A percentile compares a stretch with the other conserved stretches of the same genome.
phyloP scores from a whole-genome alignment of 2,329 filamentous ascomycete genomes.

The Aspergillus fumigatus region DNA sequence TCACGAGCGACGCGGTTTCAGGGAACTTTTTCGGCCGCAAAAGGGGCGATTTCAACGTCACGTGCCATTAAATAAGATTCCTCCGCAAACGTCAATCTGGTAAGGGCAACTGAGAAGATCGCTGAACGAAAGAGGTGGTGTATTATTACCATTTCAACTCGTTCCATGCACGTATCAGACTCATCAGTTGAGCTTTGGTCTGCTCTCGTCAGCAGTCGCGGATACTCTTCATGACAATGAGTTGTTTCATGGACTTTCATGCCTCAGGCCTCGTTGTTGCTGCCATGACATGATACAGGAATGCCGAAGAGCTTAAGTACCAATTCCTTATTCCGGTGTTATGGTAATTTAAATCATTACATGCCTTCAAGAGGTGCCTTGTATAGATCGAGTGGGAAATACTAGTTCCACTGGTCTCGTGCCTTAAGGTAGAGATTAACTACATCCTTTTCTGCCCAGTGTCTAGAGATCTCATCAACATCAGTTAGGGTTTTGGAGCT shows the following conservation, averaged over 20 bases:
- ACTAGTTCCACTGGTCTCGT: background rate
- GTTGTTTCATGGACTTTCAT: background rate
- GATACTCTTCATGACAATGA: background rate
- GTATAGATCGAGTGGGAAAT: background rate
- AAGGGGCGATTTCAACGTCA: background rate
- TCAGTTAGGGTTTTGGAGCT: too few relatives aligned
- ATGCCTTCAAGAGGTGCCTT: background rate
- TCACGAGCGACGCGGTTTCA: background rate
- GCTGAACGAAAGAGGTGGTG: background rate
- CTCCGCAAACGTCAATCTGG: background rate
- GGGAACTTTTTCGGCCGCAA: background rate
- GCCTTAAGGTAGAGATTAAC: background rate
- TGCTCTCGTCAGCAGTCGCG: background rate
- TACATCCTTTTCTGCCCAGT: background rate
- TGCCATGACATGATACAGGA: background rate
- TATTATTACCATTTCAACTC: background rate
- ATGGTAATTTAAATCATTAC: background rate
- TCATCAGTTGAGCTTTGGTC: background rate
- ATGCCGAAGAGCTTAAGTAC: background rate
- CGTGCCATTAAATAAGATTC: background rate
- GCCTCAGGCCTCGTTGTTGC: background rate
- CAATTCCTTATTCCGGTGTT: background rate
- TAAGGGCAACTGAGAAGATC: background rate
- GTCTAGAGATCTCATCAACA: too few relatives aligned
- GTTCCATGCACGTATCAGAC: background rate